These are phyloP conservation scores for peach (Prunus persica) DNA, from an alignment of 306 rosid genomes.

Conservation along the genomic window Prunus_persica_NCBIv2 NC_034009.1:30059001-30059500, in stretches of 20 bases:
- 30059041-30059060: background rate
- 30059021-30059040: slow-evolving; percentile 24
- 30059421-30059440: background rate
- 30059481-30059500: background rate
- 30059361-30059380: slow-evolving; percentile 12
- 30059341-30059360: background rate
- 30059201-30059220: slow-evolving; percentile 26
- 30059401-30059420: background rate
- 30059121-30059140: slow-evolving; percentile 30
- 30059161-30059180: slow-evolving; percentile 41
- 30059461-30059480: background rate
- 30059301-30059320: background rate
- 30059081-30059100: background rate
- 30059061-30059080: background rate
- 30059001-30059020: background rate
- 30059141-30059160: slow-evolving; percentile 46
- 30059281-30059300: slow-evolving; percentile 62
- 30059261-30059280: slow-evolving; percentile 63
- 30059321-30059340: background rate
- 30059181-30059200: slow-evolving; percentile 34
- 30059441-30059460: background rate
- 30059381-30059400: background rate
- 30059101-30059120: background rate
- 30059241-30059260: slow-evolving; percentile 63
- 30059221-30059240: slow-evolving; percentile 41